phyloP scores from a whole-genome alignment of 352 stramenopile genomes.

The Phytophthora pini region DNA sequence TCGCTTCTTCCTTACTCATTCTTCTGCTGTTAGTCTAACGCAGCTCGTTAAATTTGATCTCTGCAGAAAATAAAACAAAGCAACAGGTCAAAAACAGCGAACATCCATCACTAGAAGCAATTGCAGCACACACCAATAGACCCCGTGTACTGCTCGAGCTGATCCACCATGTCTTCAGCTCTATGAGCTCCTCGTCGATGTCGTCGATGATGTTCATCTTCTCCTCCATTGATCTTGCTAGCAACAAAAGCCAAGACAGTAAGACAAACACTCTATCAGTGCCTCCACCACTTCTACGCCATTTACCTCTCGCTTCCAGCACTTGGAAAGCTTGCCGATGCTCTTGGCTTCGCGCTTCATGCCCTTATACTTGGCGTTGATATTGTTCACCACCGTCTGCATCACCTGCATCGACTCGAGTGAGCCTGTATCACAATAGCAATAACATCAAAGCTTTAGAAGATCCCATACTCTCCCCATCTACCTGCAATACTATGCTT shows the following conservation, averaged over 20 bases:
- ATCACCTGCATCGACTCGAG: conserved; percentile 79
- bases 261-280: background rate
- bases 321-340: conserved; percentile 70
- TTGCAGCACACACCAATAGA: conserved; percentile 55
- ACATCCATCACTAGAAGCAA: background rate
- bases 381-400: conserved; percentile 60
- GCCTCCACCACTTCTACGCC: background rate
- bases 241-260: background rate
- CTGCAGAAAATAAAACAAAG: conserved; percentile 29
- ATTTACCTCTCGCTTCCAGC: conserved; percentile 73
- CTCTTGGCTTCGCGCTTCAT: conserved; percentile 69
- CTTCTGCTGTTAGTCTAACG: conserved; percentile 22
- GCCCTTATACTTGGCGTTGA: conserved; percentile 67
- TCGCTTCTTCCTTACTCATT: background rate
- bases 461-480: too few relatives aligned
- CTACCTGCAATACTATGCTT: too few relatives aligned
- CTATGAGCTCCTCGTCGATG: conserved; percentile 84
- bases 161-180: conserved; percentile 90
- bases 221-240: conserved; percentile 65
- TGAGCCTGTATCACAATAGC: conserved; percentile 49
- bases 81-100: conserved; percentile 10
- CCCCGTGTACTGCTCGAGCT: conserved; percentile 81
- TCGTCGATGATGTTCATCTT: conserved; percentile 85
- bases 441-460: background rate
- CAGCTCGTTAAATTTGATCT: conserved; percentile 80